Evolutionary conservation across 2,329 filamentous ascomycete species (phyloP).

Genomic region (Ceratocystis eucalypticola): DNA sequence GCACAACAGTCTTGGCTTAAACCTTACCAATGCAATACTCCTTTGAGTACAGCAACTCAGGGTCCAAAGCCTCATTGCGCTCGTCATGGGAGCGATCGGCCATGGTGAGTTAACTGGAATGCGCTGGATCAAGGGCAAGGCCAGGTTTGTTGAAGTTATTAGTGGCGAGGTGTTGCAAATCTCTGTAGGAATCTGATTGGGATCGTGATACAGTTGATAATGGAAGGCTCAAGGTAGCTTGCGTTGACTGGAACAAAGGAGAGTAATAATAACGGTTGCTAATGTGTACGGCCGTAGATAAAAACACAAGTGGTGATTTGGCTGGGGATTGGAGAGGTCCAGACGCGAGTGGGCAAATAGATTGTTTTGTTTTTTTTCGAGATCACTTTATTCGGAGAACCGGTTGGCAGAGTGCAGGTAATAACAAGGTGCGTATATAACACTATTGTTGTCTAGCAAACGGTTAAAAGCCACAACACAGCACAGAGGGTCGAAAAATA

Average conservation of each 20-base stretch:
- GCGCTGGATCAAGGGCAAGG: not conserved
- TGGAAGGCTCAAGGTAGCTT: not conserved
- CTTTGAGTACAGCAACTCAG: conserved; percentile 84
- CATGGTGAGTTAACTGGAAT: conserved; percentile 29
- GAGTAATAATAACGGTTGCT: not conserved
- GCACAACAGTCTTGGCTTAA: conserved; percentile 19
- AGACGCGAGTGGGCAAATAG: not conserved
- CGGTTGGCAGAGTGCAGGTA: not conserved
- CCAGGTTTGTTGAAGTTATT: not conserved
- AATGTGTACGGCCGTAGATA: not conserved
- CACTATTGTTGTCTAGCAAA: conserved; percentile 1
- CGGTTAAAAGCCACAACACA: not conserved
- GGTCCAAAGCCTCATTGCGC: conserved; percentile 53
- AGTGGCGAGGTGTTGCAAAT: not conserved
- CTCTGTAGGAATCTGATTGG: not conserved
- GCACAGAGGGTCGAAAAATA: not conserved
- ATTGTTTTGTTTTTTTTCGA: not conserved
- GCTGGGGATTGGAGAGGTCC: not conserved
- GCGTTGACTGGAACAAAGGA: not conserved
- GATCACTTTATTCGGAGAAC: not conserved
- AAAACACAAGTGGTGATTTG: not conserved
- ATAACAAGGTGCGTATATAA: conserved; percentile 5
- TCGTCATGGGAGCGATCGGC: conserved; percentile 35
- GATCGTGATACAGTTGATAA: not conserved
- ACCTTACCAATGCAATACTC: conserved; percentile 70